A percentile compares a stretch with the other conserved stretches of the same genome.
Conservation (phyloP, 2,329 filamentous ascomycete species). For the Calcarisporium arbuscula region DNA sequence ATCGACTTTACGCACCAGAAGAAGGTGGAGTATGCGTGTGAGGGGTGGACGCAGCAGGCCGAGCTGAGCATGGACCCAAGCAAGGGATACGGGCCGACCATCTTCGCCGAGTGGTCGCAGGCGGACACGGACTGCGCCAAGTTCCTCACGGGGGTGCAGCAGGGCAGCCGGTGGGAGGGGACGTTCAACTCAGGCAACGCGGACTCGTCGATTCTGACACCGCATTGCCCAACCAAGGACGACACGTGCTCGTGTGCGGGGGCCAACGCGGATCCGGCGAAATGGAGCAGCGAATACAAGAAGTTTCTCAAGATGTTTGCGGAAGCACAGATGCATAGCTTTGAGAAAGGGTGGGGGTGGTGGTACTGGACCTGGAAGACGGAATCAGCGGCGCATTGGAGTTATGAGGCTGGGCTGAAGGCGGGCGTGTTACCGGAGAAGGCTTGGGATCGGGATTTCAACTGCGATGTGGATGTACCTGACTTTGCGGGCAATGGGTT, state of each 20-base stretch:
- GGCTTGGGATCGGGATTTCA: constrained; percentile 65
- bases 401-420: constrained; percentile 72
- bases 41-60: constrained; percentile 78
- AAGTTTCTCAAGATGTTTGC: constrained; percentile 83
- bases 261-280: constrained; percentile 66
- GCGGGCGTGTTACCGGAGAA: constrained; percentile 74
- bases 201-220: constrained; percentile 56
- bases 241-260: constrained; percentile 62
- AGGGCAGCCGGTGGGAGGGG: constrained; percentile 87
- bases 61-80: constrained; percentile 61
- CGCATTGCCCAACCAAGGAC: constrained; percentile 66
- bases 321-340: constrained; percentile 91
- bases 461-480: constrained; percentile 55
- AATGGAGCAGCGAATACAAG: constrained; percentile 72
- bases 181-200: constrained; percentile 66
- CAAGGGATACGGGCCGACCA: constrained; percentile 84
- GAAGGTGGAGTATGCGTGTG: constrained; percentile 83
- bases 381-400: constrained; percentile 83
- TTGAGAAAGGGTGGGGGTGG: constrained; percentile 93
- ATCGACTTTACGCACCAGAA: constrained; percentile 73
- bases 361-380: constrained; percentile 99
- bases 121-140: constrained; percentile 91
- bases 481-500: constrained; percentile 40
- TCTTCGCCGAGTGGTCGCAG: constrained; percentile 96
- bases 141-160: constrained; percentile 82